phyloP scores from a whole-genome alignment of 768 basidiomycete genomes.

The Russula earlei region DNA sequence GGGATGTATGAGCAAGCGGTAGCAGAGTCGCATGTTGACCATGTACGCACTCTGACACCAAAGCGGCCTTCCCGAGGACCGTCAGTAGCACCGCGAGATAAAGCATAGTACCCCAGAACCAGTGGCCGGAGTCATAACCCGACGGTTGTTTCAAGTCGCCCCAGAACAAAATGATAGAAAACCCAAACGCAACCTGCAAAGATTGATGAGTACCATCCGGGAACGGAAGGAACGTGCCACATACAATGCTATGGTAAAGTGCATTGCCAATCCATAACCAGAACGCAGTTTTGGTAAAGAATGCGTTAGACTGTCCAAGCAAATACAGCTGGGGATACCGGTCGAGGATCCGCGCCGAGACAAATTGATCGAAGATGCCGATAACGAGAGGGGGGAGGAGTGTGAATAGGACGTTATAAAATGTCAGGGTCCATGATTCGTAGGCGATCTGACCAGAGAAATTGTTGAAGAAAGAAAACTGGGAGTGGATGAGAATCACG shows the following conservation, averaged over 20 bases:
- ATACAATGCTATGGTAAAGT: conserved; percentile 78
- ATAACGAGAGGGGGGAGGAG: conserved; percentile 94
- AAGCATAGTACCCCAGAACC: conserved; percentile 98
- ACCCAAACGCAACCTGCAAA: conserved; percentile 70
- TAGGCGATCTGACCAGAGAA: conserved; percentile 98
- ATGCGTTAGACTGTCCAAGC: conserved; percentile 88
- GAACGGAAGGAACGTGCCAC: conserved; percentile 23
- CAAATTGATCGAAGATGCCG: conserved; percentile 97
- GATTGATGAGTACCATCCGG: not conserved
- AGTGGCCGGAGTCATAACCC: conserved; percentile 85
- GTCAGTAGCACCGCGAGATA: conserved; percentile 90
- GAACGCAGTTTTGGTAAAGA: conserved; percentile 85
- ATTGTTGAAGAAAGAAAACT: conserved; percentile 99
- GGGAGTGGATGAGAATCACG: not conserved
- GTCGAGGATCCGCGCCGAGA: conserved; percentile 91
- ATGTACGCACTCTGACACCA: conserved; percentile 86
- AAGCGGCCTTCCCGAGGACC: conserved; percentile 92
- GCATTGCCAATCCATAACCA: conserved; percentile 91
- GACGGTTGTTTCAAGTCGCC: conserved; percentile 75
- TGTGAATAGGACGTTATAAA: conserved; percentile 96
- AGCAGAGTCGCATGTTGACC: not conserved
- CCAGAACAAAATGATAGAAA: conserved; percentile 88
- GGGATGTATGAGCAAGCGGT: conserved; percentile 1
- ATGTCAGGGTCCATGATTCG: conserved; percentile 96
- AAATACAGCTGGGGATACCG: conserved; percentile 95